Evolutionary conservation across 2,329 filamentous ascomycete genomes (phyloP), one percentile per base, ranked within the genome.

Genomic region (Capronia coronata): DNA sequence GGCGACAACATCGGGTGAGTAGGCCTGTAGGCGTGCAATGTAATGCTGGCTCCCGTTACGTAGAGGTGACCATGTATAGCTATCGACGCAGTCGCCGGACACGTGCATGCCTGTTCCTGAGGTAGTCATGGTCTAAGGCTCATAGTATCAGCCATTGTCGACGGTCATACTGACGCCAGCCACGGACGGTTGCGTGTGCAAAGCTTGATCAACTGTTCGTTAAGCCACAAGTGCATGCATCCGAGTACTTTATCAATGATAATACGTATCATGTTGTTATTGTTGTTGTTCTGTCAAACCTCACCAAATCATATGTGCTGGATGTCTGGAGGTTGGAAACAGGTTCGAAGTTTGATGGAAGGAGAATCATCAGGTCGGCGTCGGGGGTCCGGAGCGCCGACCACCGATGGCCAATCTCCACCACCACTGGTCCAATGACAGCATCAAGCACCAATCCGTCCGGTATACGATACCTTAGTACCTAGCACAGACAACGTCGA

Each of bases 381-480:
- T 30, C 44, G 44, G 49, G 7, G 30, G 4, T 18, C 2, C 22
- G 2, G 16, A 18, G 2, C 16, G 2, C 49, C 44, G 45, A 40
- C 25, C n/a, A 18, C 49, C 49, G 49, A 45, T 40, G 25, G n/a
- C 32, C 29, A 39, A 30, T n/a, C 32, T 21, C 27, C 34, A 37
- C 34, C 34, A 37, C 4, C n/a, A 6, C 29, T n/a, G n/a, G 18
- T 32, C 48, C 43, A 51, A 51, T 51, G 34, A 51, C 48, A 46
- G 29, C 19, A 25, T 21, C 37, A 19, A 25, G 19, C 18, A 32
- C 7, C 37, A 8, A 21, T 10, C 23, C 23, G 5, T 27, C 23
- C 23, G 23, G 23, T 27, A 10, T 27, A 27, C 23, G 23, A 11
- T n/a, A 34, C 6, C 14, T 16, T 34, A 14, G 14, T 16, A 14